Base-by-base conservation (phyloP, 441 rosid genomes). In the Raphanus hybrid region DNA sequence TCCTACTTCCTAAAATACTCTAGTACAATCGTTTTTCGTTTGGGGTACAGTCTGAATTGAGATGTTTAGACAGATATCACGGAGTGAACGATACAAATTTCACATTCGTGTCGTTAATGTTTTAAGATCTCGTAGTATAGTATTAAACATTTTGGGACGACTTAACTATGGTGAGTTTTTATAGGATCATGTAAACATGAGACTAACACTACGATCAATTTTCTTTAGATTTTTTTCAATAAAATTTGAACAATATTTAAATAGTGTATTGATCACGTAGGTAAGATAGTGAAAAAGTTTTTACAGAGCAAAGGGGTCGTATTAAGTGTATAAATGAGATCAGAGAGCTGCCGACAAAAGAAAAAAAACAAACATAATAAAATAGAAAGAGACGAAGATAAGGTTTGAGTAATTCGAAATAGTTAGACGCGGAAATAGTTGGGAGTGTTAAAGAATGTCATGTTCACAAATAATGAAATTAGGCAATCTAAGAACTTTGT, bases 401-500 rank as follows among this genome's bases (percentile, higher is more conserved):
- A 23, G 20, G 37, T 58, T 14, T 67, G 29, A 10, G 67, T 50
- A 35, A 75, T 29, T 68, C 52, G 41, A 45, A 59, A 60, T 75
- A 26, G 73, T 63, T 69, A 64, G 76, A 58, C 62, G 62, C 76
- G 32, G 29, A 71, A 76, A 70, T 67, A 60, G 64, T 50, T 48
- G 68, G 20, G 57, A 58, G 18, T 65, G 45, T 45, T 62, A 52
- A 73, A 78, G 23, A 73, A 61, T 45, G 15, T 11, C 81, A 72
- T 67, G 70, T 67, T 78, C 77, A 67, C 61, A 34, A 78, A 73
- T 73, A 66, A 78, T 78, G 35, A n/a, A 73, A 78, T 78, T 78
- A 69, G 82, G 78, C 82, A 79, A 74, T 64, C 72, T 79, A 69
- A 68, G 75, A 71, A 68, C 82, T 78, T 78, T 73, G 14, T 27